Evolutionary conservation across 2,329 filamentous ascomycete species (phyloP), one percentile per base, ranked within the genome.

Genomic region (Trichoderma sp.): DNA sequence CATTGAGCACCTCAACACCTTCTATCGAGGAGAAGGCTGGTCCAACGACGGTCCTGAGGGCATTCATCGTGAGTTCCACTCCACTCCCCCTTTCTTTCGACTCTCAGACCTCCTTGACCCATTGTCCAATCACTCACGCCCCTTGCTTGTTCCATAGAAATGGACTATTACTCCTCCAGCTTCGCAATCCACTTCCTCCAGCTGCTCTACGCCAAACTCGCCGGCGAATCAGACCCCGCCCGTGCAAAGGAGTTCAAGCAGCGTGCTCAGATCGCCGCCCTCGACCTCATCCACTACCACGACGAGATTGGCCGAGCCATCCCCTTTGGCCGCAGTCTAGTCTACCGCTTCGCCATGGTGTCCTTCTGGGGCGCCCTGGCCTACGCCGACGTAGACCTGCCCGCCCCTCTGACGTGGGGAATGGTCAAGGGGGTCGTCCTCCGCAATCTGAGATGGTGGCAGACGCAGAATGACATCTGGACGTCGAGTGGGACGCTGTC

Each of bases 321-420:
- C 59, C 90, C 91, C 0, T 94, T 92, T 69, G 91, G 91, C 3
- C 85, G 91, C 55, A 91, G 88, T 60, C 83, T 93, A 57, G 91
- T 89, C 7, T 94, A 94, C 74, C 85, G 90, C n/a, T 93, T 92
- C 74, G 90, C 90, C 56, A 93, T 93, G 87, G 88, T 89, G n/a
- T 90, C 87, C 0, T 93, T 93, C 78, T 93, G 90, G 90, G 88
- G 89, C 14, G 88, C 90, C 0, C 77, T 93, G 30, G 91, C 89
- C 1, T 92, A 92, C 71, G 90, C 90, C 4, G 88, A 88, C 69
- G 87, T 92, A 58, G 88, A 92, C 61, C 81, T 92, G 5, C 90
- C 90, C 0, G 81, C 81, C 7, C 90, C 90, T 0, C 78, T 93
- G 61, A 90, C 87, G 2, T 93, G 90, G 90, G 90, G 91, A 3